Percentiles rank a stretch among this genome's conserved stretches.
phyloP scores from a whole-genome alignment of 345 rosid species.

The Raphanus raphanistrum region DNA sequence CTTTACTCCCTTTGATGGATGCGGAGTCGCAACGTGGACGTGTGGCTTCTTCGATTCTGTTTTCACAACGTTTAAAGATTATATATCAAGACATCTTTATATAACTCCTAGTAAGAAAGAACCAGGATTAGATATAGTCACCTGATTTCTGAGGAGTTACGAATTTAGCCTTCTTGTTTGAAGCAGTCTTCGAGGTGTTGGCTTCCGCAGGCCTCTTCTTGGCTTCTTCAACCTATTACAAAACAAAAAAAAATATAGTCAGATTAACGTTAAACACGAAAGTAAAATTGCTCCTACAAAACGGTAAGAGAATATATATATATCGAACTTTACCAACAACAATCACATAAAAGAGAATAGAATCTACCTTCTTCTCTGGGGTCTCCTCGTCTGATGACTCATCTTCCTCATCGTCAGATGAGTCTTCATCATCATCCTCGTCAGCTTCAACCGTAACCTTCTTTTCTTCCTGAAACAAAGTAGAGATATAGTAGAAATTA shows the following conservation, averaged over 20 bases:
- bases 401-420: constrained; percentile 35
- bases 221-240: constrained; percentile 45
- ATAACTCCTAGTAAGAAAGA: not conserved
- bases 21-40: constrained; percentile 65
- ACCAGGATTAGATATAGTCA: constrained; percentile 25
- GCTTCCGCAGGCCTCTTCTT: constrained; percentile 73
- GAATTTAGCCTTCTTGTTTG: constrained; percentile 72
- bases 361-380: constrained; percentile 49
- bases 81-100: not conserved
- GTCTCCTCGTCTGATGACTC: constrained; percentile 42
- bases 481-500: not conserved
- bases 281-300: not conserved
- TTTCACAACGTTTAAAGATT: not conserved
- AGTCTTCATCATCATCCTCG: constrained; percentile 40
- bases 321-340: not conserved
- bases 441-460: constrained; percentile 29
- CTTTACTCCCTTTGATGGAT: constrained; percentile 65
- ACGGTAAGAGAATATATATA: not conserved
- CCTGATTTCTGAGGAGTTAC: constrained; percentile 75
- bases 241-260: not conserved
- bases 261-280: not conserved
- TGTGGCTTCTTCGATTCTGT: constrained; percentile 65
- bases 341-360: not conserved
- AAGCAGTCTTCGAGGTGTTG: constrained; percentile 40
- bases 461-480: constrained; percentile 33